Evolutionary conservation across 148 eudicot genomes (phyloP).

Genomic region (Nyssa sinensis): DNA sequence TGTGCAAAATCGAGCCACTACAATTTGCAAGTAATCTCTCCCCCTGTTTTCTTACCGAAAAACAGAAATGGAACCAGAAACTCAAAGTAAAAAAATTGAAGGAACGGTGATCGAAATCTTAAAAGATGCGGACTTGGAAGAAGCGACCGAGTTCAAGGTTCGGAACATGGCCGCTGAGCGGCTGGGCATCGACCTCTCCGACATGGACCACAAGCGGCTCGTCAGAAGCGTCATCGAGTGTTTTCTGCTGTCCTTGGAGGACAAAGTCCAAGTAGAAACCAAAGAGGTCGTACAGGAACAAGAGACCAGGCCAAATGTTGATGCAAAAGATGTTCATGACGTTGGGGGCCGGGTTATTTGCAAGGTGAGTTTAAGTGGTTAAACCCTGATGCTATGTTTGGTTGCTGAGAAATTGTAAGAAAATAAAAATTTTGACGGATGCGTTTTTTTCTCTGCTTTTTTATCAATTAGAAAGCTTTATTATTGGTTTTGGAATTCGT

Average conservation of each 20-base stretch:
- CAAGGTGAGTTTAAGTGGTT: constrained; percentile 14
- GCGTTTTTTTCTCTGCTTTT: neutral
- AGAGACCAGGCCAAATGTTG: constrained; percentile 9
- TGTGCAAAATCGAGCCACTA: neutral
- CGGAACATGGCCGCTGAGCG: constrained; percentile 25
- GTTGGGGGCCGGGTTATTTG: constrained; percentile 8
- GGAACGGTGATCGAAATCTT: constrained; percentile 29
- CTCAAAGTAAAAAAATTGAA: constrained; percentile 18
- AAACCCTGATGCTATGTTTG: constrained; percentile 1
- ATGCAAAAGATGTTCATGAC: neutral
- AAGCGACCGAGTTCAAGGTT: constrained; percentile 32
- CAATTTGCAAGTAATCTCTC: neutral
- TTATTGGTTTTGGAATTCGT: neutral
- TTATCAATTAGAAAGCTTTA: neutral
- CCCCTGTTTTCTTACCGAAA: neutral
- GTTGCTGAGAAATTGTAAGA: neutral
- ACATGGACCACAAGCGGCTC: constrained; percentile 28
- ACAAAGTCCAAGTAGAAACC: neutral
- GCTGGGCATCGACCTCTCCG: constrained; percentile 33
- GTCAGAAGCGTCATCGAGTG: constrained; percentile 33
- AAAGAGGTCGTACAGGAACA: constrained; percentile 6
- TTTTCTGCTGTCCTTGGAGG: constrained; percentile 23
- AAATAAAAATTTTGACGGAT: neutral
- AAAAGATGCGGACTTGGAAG: constrained; percentile 27
- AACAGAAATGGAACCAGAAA: constrained; percentile 23